Conservation (phyloP, 1,284 basidiomycete species). For the Moniliophthora roreri region DNA sequence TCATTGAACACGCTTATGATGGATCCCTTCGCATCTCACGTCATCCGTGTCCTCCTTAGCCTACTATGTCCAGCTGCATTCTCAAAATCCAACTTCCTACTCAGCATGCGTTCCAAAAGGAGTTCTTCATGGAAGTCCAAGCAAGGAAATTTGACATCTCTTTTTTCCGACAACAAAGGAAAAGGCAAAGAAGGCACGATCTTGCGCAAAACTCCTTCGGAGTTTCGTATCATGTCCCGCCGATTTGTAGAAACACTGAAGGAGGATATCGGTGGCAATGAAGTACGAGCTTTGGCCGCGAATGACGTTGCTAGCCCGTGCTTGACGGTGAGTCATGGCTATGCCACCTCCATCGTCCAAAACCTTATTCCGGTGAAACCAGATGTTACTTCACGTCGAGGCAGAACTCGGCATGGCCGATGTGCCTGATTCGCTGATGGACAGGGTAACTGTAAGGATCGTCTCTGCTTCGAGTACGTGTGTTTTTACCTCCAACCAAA, state of each 20-base stretch:
- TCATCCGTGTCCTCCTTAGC: slow-evolving; percentile 75
- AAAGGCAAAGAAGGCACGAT: slow-evolving; percentile 33
- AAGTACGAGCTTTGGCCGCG: slow-evolving; percentile 80
- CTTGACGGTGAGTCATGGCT: slow-evolving; percentile 72
- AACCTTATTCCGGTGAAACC: not conserved
- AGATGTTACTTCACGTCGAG: slow-evolving; percentile 84
- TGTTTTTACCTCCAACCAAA: not conserved
- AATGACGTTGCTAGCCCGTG: slow-evolving; percentile 82
- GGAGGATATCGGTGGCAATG: slow-evolving; percentile 62
- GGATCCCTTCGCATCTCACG: slow-evolving; percentile 88
- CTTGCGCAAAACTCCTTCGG: slow-evolving; percentile 40
- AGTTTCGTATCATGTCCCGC: slow-evolving; percentile 51
- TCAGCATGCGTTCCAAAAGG: slow-evolving; percentile 69
- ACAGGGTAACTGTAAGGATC: slow-evolving; percentile 78
- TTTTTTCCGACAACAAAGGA: slow-evolving; percentile 52
- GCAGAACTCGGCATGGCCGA: slow-evolving; percentile 61
- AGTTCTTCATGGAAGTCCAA: slow-evolving; percentile 74
- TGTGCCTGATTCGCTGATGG: slow-evolving; percentile 74
- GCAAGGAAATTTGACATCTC: slow-evolving; percentile 73
- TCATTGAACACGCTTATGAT: slow-evolving; percentile 64
- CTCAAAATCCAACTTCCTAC: slow-evolving; percentile 35
- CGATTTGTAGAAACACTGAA: slow-evolving; percentile 56
- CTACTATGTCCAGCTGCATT: slow-evolving; percentile 63
- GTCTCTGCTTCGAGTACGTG: slow-evolving; percentile 65
- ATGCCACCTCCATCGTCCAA: slow-evolving; percentile 5